phyloP scores from a whole-genome alignment of 2,329 filamentous ascomycete genomes.

The Nemania sp. region DNA sequence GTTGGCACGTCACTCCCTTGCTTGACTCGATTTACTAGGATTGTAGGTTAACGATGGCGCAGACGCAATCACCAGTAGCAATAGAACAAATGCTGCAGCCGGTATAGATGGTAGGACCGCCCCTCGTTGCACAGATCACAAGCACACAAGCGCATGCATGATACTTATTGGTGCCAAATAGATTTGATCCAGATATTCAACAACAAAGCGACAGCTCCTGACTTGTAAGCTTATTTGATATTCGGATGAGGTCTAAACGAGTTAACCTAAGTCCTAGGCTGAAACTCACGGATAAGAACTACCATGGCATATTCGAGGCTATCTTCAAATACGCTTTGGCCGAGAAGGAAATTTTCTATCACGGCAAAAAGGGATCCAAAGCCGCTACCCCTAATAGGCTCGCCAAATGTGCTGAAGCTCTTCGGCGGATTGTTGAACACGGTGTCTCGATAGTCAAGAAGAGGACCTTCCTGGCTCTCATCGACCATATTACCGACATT shows the following conservation, averaged over 20 bases:
- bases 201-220: constrained; percentile 44
- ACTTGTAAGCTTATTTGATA: constrained; percentile 42
- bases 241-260: not conserved
- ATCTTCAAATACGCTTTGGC: constrained; percentile 76
- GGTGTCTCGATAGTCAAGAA: constrained; percentile 75
- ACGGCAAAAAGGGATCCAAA: constrained; percentile 60
- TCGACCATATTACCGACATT: constrained; percentile 84
- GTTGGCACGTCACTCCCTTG: constrained; percentile 41
- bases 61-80: constrained; percentile 47
- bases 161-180: constrained; percentile 33
- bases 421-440: constrained; percentile 78
- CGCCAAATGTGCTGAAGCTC: constrained; percentile 74
- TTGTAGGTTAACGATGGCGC: constrained; percentile 37
- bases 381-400: constrained; percentile 65
- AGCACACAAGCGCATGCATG: too few relatives aligned
- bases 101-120: constrained; percentile 46
- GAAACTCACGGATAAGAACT: constrained; percentile 78
- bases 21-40: not conserved
- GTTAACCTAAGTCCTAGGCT: constrained; percentile 37
- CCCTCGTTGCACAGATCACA: not conserved
- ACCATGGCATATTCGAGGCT: constrained; percentile 82
- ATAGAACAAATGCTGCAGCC: constrained; percentile 43
- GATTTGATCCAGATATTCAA: constrained; percentile 51
- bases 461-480: constrained; percentile 81
- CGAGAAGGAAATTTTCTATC: constrained; percentile 75